A percentile compares a stretch with the other conserved stretches of the same genome.
Evolutionary conservation across 192 early-diverging fungal species (phyloP).

Genomic region (Backusella tarrabulga): DNA sequence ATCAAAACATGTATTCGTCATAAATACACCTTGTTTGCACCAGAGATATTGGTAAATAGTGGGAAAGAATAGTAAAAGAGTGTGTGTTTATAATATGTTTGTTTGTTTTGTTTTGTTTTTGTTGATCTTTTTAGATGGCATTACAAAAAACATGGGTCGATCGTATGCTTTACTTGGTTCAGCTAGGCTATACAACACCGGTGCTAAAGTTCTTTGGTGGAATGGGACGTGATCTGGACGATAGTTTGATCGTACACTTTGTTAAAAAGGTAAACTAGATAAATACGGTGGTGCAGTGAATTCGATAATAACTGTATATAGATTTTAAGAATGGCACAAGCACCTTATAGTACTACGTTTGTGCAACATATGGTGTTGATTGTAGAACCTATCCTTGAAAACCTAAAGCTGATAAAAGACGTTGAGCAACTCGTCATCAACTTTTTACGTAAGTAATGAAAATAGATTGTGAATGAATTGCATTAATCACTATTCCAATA

Average conservation of each 20-base stretch:
- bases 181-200: constrained; percentile 61
- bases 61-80: background rate
- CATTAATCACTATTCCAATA: background rate
- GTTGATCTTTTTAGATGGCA: constrained; percentile 44
- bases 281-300: background rate
- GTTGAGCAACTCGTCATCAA: background rate
- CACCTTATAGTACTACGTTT: constrained; percentile 3
- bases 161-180: constrained; percentile 64
- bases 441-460: constrained; percentile 8
- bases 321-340: constrained; percentile 10
- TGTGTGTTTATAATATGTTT: background rate
- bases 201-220: constrained; percentile 59
- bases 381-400: constrained; percentile 12
- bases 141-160: constrained; percentile 68
- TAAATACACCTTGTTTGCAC: constrained; percentile 50
- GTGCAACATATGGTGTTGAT: constrained; percentile 7
- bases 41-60: constrained; percentile 54
- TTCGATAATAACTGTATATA: background rate
- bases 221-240: constrained; percentile 55
- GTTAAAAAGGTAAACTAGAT: constrained; percentile 42
- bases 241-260: constrained; percentile 69
- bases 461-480: too few species aligned
- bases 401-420: constrained; percentile 9
- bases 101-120: background rate
- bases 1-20: constrained; percentile 59